Evolutionary conservation across 2,329 filamentous ascomycete species (phyloP), one percentile per base, ranked within the genome.

Genomic region (Corynespora cassiicola): DNA sequence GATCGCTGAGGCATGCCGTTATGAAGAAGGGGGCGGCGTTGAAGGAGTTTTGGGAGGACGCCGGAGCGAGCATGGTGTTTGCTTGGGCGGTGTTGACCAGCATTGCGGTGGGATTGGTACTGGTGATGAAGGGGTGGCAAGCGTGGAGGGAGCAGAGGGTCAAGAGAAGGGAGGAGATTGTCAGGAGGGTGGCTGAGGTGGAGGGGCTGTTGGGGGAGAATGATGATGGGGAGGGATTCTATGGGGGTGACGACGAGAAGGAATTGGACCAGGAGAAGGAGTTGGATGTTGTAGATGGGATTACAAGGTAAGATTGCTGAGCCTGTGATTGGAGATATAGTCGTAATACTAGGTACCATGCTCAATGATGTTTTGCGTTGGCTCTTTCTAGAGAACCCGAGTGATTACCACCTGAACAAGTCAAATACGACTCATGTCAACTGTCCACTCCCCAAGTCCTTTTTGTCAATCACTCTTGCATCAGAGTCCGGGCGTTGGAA

Each of bases 1-100:
- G 50, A 5, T 56, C 52, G n/a, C 24, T 42, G 7, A 41, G 52
- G 11, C 44, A 56, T 33, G 32, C 39, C 3, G 16, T 51, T 2
- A 22, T 39, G 16, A 21, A 26, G 32, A 51, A 44, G 24, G 29
- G 39, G 22, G 15, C 23, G 17, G 32, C 32, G 8, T 7, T 53
- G 11, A 22, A 24, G 15, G 33, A 25, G 15, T 22, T 41, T 10
- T 34, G 34, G 18, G 29, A 40, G 5, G 39, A 43, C 27, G 37
- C 48, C 5, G 42, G 38, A 17, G 32, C 39, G 8, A 24, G 38
- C 11, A 42, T 44, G 37, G 8, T 48, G n/a, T 27, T 51, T n/a
- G 33, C 42, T 3, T 50, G 47, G 16, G 37, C 21, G 3, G 36
- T 49, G 18, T 25, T 51, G 9, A 18, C 39, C 25, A 35, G 17